Evolutionary conservation across 805 yeast genomes (phyloP).

Genomic region (Pichia deserticola): DNA sequence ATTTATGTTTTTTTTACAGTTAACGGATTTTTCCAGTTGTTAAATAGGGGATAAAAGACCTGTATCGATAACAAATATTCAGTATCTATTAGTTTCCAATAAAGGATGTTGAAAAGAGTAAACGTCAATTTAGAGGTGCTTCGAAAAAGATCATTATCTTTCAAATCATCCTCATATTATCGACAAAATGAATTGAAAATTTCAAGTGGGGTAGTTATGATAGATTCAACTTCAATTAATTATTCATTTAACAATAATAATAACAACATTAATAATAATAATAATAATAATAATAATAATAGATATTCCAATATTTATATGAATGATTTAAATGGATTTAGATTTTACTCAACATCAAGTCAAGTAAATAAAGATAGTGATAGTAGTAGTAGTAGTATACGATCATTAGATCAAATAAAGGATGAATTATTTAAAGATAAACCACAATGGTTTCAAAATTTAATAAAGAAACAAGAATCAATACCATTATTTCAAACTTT

Average conservation of each 20-base stretch:
- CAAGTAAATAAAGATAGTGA: background rate
- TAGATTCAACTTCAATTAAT: background rate
- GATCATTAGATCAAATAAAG: constrained; percentile 1
- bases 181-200: background rate
- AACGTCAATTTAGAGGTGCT: background rate
- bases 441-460: constrained; percentile 7
- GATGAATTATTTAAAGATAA: background rate
- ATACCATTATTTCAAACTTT: constrained; percentile 6
- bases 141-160: background rate
- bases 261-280: background rate
- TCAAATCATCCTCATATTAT: too few species aligned
- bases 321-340: too few species aligned
- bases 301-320: too few species aligned
- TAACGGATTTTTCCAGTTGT: too few species aligned
- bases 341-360: background rate
- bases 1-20: too few species aligned
- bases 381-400: background rate
- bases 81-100: too few species aligned
- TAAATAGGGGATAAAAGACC: too few species aligned
- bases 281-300: background rate
- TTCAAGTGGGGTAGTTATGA: background rate
- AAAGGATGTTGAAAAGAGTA: background rate
- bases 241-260: background rate
- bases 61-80: too few species aligned
- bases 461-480: constrained; percentile 6